Evolutionary conservation across 768 basidiomycete species (phyloP), one percentile per base, ranked within the genome.

Genomic region (Lentinula lateritia): DNA sequence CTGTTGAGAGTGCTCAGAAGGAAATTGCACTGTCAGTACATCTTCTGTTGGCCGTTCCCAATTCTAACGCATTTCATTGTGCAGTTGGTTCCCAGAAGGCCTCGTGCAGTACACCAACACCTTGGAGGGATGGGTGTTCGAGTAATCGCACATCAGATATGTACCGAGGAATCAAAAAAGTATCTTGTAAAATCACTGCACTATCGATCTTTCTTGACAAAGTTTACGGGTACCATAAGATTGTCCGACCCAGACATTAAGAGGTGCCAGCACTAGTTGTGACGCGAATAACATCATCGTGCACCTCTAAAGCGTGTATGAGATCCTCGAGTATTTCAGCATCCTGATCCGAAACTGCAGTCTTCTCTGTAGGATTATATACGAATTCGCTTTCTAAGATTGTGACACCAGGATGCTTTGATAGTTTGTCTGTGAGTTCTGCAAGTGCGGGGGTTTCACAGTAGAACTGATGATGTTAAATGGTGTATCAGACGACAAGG

Each of bases 71-170:
- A 58, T 52, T 66, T 54, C 59, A 6, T 16, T 34, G 6, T 41
- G 32, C 64, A 93, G 92, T 68, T 95, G 93, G 93, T 95, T 95
- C 92, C 89, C 92, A 38, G 92, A 94, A 73, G 91, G 92, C 60
- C 74, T 85, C 60, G 73, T 84, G 62, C 87, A 92, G 76, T 93
- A 90, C 77, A 76, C 77, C 62, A 81, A 80, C 73, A 80, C 82
- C 65, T 74, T 84, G 70, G 84, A 84, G 69, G 68, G 77, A 64
- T 90, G 91, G 90, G 79, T 95, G 74, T 92, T 88, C 73, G 93
- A 95, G 83, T 88, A 82, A 78, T 59, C 28, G 41, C 28, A 41
- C 13, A 12, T 58, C 18, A 23, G 43, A 36, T 50, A 38, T 18
- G 18, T 8, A 13, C 28, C 28, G n/a, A 41, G 18, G 38, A 5